These are phyloP conservation scores for Pneumocystis murina DNA, from an alignment of 1,139 yeast genomes.

Conservation along the genomic window DNA sequence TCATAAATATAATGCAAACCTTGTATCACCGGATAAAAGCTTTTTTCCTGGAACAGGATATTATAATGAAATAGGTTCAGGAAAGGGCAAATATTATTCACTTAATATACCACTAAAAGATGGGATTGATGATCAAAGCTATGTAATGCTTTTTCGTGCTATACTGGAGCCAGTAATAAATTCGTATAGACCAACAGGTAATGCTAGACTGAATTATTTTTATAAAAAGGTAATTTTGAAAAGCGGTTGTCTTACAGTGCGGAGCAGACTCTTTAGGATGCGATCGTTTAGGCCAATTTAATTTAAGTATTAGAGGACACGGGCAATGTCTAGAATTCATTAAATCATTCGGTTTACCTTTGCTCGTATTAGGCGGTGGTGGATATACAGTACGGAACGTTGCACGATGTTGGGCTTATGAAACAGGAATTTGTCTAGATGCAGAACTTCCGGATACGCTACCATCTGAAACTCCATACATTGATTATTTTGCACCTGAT, in stretches of 20 bases:
- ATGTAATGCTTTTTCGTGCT: conserved; percentile 60
- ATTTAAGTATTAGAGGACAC: conserved; percentile 77
- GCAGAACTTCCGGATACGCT: conserved; percentile 58
- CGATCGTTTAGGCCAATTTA: conserved; percentile 86
- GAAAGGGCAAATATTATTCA: conserved; percentile 72
- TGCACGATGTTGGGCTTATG: conserved; percentile 87
- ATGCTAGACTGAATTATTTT: neutral
- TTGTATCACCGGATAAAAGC: neutral
- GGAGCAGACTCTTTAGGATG: conserved; percentile 95
- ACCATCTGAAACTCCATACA: conserved; percentile 68
- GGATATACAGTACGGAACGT: conserved; percentile 96
- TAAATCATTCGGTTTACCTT: conserved; percentile 72
- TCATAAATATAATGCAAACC: conserved; percentile 84
- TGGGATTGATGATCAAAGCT: conserved; percentile 90
- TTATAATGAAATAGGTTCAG: conserved; percentile 72
- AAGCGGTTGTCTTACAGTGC: conserved; percentile 81
- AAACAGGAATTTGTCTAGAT: conserved; percentile 65
- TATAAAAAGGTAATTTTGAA: neutral
- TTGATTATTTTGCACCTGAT: conserved; percentile 86
- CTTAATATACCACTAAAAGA: conserved; percentile 88
- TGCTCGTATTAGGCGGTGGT: conserved; percentile 91
- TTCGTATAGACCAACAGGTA: conserved; percentile 58
- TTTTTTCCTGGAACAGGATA: conserved; percentile 96
- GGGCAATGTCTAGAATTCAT: conserved; percentile 88
- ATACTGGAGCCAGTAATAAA: conserved; percentile 77